phyloP scores from a whole-genome alignment of 805 yeast species.

The Candida nitratophila region DNA sequence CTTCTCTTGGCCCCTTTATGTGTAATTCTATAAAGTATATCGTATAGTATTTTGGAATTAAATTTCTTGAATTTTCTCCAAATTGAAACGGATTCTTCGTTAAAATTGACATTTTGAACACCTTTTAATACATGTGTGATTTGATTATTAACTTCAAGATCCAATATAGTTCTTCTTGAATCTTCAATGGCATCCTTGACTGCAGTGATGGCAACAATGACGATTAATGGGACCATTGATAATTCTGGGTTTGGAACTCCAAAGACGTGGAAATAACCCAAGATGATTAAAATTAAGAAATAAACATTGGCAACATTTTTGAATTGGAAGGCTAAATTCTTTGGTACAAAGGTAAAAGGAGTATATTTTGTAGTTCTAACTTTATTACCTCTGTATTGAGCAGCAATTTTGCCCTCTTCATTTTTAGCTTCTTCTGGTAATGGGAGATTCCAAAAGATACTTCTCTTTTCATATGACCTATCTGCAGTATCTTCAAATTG shows the following conservation, averaged over 20 bases:
- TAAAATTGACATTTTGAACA: slow-evolving; percentile 50
- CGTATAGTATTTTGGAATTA: slow-evolving; percentile 24
- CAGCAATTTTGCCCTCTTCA: neutral
- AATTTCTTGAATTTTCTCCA: slow-evolving; percentile 69
- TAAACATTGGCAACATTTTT: slow-evolving; percentile 55
- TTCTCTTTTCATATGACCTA: slow-evolving; percentile 25
- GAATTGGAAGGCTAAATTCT: slow-evolving; percentile 47
- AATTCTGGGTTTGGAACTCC: slow-evolving; percentile 70
- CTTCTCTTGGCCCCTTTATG: neutral
- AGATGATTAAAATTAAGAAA: slow-evolving; percentile 45
- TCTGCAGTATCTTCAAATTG: slow-evolving; percentile 11
- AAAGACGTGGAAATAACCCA: slow-evolving; percentile 60
- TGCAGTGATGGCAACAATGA: slow-evolving; percentile 69
- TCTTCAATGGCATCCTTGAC: slow-evolving; percentile 76
- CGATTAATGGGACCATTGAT: slow-evolving; percentile 76
- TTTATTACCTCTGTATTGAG: slow-evolving; percentile 43
- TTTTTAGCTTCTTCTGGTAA: slow-evolving; percentile 33
- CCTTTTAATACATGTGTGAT: slow-evolving; percentile 51
- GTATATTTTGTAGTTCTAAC: slow-evolving; percentile 60
- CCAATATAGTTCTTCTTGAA: slow-evolving; percentile 56
- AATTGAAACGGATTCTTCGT: slow-evolving; percentile 41
- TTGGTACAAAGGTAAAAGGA: slow-evolving; percentile 50
- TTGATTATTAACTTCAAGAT: slow-evolving; percentile 61
- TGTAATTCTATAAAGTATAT: neutral
- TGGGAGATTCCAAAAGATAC: slow-evolving; percentile 51